Evolutionary conservation across 2,329 filamentous ascomycete species (phyloP), one percentile per base, ranked within the genome.

Genomic region (Ascochyta pisi): DNA sequence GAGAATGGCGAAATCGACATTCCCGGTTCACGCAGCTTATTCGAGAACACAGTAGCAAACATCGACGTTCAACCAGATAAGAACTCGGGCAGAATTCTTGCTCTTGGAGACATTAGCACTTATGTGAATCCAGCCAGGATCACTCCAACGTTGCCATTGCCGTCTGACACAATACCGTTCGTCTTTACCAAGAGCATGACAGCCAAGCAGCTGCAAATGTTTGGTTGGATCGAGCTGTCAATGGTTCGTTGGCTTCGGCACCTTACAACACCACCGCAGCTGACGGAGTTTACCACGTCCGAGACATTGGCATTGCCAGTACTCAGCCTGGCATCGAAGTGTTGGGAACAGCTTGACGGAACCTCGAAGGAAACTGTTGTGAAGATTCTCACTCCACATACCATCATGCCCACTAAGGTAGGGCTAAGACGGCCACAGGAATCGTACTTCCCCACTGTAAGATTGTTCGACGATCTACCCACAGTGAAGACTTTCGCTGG

Each of bases 391-490:
- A 84, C 86, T 49, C 79, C 83, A 2, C 82, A 89, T 45, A 84
- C 91, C 0, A 84, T 96, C 26, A 91, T 99, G 70, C 95, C 95
- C 0, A 98, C 95, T 0, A 97, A 92, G 71, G 77, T 88, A 62
- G 95, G 95, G 7, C 96, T 99, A 93, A 89, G 82, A 65, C 90
- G 85, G 64, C 95, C 95, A 4, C 78, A 81, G 3, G 92, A 98
- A 62, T 88, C 95, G 0, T 99, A 97, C 75, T 97, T 99, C 69
- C 87, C 91, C 2, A 89, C 86, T n/a, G 95, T 99, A 34, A 95
- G 92, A 73, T 81, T 99, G 0, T 99, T 99, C 69, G 92, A 97
- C 59, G 95, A 99, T 71, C 81, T 99, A 15, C 93, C 95, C 0
- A 88, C 89, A 12, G 87, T 98, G 1, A 85, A 88, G 12, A 86